Conservation (phyloP, 2,329 filamentous ascomycete genomes). For the Apiospora sp. region DNA sequence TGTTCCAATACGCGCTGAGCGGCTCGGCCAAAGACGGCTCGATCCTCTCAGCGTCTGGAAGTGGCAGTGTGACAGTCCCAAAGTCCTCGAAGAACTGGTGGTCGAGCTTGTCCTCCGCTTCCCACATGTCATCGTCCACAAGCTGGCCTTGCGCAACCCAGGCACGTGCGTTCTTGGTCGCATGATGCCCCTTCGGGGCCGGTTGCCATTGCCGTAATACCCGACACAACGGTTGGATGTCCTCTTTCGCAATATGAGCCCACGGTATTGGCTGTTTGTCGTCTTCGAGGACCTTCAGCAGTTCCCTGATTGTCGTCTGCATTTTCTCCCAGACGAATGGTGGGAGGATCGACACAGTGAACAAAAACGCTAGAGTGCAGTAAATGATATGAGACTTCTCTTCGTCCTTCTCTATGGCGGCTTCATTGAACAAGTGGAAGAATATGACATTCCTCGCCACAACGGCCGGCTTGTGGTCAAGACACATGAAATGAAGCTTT, state of each 20-base stretch:
- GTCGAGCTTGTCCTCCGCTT: too few species aligned
- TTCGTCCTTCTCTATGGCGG: background rate
- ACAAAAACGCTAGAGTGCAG: background rate
- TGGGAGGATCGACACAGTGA: background rate
- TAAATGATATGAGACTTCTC: background rate
- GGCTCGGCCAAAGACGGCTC: background rate
- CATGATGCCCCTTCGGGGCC: background rate
- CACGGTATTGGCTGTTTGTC: background rate
- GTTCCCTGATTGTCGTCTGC: background rate
- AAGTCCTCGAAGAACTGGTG: too few species aligned
- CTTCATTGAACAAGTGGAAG: background rate
- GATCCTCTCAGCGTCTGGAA: background rate
- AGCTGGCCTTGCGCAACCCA: background rate
- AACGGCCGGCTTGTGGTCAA: slow-evolving; percentile 15
- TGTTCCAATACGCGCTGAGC: background rate
- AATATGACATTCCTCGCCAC: background rate
- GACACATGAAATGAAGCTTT: background rate
- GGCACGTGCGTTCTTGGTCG: background rate
- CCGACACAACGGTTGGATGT: background rate
- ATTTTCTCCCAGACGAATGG: background rate
- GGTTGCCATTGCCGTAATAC: background rate
- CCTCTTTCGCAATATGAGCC: too few species aligned
- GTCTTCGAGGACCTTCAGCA: background rate
- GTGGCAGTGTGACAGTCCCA: background rate
- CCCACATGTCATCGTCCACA: too few species aligned